Evolutionary conservation across 176 grass and related monocot genomes (phyloP).

Genomic region (Luzula sylvatica): DNA sequence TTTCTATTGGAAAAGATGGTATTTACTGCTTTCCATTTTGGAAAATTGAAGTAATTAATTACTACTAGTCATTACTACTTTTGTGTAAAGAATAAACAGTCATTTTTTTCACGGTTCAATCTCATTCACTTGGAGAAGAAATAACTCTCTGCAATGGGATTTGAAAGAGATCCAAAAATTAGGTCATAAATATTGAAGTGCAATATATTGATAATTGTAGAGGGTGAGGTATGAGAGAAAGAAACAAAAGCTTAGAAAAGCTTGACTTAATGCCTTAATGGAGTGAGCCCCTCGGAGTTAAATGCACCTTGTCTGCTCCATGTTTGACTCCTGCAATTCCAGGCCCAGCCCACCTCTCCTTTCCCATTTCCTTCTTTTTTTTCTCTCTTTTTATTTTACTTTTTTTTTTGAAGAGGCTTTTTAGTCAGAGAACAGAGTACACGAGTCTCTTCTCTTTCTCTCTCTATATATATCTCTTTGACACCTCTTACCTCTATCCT

Average conservation of each 20-base stretch:
- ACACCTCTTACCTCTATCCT: slow-evolving; percentile 1
- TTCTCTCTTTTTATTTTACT: background rate
- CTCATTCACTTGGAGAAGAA: slow-evolving; percentile 10
- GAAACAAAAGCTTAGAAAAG: no score
- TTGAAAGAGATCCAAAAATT: no score
- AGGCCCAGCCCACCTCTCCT: background rate
- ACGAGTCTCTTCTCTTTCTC: background rate
- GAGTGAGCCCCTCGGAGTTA: background rate
- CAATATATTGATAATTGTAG: no score
- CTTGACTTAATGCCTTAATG: no score
- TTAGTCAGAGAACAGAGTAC: slow-evolving; percentile 6
- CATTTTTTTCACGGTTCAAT: background rate
- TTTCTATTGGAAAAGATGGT: background rate
- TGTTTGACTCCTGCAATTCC: slow-evolving; percentile 9
- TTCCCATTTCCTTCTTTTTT: background rate
- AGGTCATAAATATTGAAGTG: no score
- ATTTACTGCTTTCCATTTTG: slow-evolving; percentile 10
- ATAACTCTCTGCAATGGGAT: background rate
- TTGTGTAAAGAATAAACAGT: background rate
- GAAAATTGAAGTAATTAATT: no score
- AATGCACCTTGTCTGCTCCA: slow-evolving; percentile 5
- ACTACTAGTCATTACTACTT: background rate
- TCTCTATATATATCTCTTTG: background rate
- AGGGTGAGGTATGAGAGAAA: no score
- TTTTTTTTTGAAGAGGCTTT: background rate